A percentile compares a stretch with the other conserved stretches of the same genome.
phyloP scores from a whole-genome alignment of 2,329 filamentous ascomycete species.

The Xylariaceae sp. region DNA sequence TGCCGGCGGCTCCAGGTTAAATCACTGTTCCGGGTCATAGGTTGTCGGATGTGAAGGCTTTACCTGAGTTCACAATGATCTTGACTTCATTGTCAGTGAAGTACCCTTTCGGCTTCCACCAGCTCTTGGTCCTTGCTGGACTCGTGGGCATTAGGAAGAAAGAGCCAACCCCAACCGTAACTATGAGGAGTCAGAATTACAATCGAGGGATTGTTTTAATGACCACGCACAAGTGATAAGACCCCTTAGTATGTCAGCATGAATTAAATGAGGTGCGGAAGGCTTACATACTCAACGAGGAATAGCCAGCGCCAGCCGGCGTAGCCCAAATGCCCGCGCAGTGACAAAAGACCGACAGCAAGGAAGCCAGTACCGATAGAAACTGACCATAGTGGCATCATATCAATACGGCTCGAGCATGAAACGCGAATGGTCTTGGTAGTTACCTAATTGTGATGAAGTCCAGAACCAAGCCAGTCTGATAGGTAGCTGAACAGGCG shows the following conservation, averaged over 20 bases:
- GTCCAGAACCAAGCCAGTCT: slow-evolving; percentile 67
- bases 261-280: not conserved
- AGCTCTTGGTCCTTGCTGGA: slow-evolving; percentile 58
- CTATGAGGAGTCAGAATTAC: slow-evolving; percentile 36
- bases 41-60: not conserved
- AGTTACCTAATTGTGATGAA: slow-evolving; percentile 28
- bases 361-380: slow-evolving; percentile 52
- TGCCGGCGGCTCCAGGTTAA: slow-evolving; percentile 22
- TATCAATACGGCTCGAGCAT: not conserved
- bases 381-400: slow-evolving; percentile 2
- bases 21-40: not conserved
- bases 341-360: slow-evolving; percentile 52
- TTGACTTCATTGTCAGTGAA: slow-evolving; percentile 61
- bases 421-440: not conserved
- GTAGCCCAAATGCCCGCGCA: slow-evolving; percentile 48
- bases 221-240: slow-evolving; percentile 29
- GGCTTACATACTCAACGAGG: slow-evolving; percentile 31
- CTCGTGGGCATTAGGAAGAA: slow-evolving; percentile 57
- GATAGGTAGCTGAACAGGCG: slow-evolving; percentile 49
- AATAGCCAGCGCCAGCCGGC: slow-evolving; percentile 59
- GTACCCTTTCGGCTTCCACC: slow-evolving; percentile 55
- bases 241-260: slow-evolving; percentile 23
- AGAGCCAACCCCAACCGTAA: slow-evolving; percentile 47
- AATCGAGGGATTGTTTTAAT: slow-evolving; percentile 18
- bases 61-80: slow-evolving; percentile 58